Base-by-base conservation (phyloP, 225 moss, liverwort and hornwort genomes). In the Neckera pumila region DNA sequence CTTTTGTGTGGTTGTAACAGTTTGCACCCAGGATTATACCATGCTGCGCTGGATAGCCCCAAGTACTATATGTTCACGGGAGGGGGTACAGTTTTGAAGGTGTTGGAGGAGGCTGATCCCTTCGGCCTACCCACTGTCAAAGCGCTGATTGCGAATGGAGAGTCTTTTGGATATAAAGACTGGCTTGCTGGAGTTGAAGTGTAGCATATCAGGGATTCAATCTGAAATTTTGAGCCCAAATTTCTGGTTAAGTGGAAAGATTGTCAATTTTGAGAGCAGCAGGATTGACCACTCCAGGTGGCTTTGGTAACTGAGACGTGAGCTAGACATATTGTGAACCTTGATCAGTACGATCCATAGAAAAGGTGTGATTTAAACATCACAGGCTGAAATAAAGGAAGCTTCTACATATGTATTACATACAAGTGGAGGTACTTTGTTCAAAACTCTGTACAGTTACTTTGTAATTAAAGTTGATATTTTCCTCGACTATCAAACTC, bases 11-110 rank as follows among this genome's bases (percentile, higher is more conserved):
- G 47, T 80, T 76, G 56, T 33, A 80, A 76, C 91, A 96, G 94
- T 91, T 92, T 96, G 94, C 94, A 96, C 84, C 96, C 94, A 71
- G 94, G 93, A 28, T 90, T 95, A 40, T 97, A 97, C 56, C 95
- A 95, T 86, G 95, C 93, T 75, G 96, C 95, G 30, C 85, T 97
- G 82, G 95, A 97, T 56, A 95, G 95, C 89, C 90, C 92, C 30
- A 96, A 94, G 66, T 96, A 97, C 89, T 97, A 97, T 86, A 94
- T 97, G 90, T 96, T 97, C 89, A 97, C 96, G 2, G 95, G 96
- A 86, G 96, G 95, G 86, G 95, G 97, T 70, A 95, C 95, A 53
- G 94, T 97, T 65, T 89, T 97, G 93, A 97, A 96, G 86, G 97
- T 97, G 30, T 65, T 97, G 85, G 96, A 97, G 84, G 95, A 97